Conservation (phyloP, 2,329 filamentous ascomycete species). For the Colletotrichum camelliae region DNA sequence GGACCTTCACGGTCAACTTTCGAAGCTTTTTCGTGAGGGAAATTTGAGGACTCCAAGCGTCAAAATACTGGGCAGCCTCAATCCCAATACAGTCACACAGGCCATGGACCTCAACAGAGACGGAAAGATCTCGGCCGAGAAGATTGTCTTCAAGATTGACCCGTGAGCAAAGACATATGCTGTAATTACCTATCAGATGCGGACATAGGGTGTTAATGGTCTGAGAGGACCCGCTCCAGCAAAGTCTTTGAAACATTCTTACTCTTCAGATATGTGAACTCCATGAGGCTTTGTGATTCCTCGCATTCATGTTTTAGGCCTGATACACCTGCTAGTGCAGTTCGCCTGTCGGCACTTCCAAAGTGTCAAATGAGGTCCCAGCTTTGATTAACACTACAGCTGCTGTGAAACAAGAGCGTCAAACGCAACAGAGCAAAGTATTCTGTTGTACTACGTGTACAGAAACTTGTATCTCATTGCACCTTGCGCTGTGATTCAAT, state of each 20-base stretch:
- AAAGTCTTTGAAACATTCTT: not conserved
- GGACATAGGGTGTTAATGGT: not conserved
- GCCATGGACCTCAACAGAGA: not conserved
- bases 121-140: not conserved
- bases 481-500: not conserved
- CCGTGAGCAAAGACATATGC: not conserved
- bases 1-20: not conserved
- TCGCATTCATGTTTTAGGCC: not conserved
- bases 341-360: not conserved
- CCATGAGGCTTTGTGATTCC: not conserved
- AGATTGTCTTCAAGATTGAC: not conserved
- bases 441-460: not conserved
- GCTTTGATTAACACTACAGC: not conserved
- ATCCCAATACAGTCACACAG: not conserved
- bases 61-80: not conserved
- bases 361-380: not conserved
- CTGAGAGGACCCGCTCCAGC: too few relatives aligned
- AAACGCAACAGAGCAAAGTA: fast-evolving
- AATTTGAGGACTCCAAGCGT: not conserved
- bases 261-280: not conserved
- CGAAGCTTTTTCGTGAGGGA: not conserved
- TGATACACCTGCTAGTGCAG: not conserved
- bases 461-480: not conserved
- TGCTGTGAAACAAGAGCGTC: not conserved
- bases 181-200: fast-evolving